Evolutionary conservation across 441 rosid genomes (phyloP), one percentile per base, ranked within the genome.

Genomic region (Pelargonium myrrhifolium): DNA sequence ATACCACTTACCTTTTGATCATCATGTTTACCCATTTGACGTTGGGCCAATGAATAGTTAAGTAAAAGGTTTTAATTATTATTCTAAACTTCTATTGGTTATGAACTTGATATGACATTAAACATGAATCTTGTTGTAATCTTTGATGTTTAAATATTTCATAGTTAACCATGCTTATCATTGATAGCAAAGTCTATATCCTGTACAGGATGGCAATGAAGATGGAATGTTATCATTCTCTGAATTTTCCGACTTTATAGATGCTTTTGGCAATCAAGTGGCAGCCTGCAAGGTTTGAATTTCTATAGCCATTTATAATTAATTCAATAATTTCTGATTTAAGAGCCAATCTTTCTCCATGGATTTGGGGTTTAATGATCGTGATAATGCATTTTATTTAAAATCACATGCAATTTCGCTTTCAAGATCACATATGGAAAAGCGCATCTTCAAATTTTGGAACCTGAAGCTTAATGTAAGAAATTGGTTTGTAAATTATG

Each of bases 141-240:
- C 4, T 56, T 64, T 68, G 15, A 10, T 62, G 69, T 60, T 17
- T 49, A 24, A 53, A 37, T 31, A 49, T 45, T 51, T 51, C 11
- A 15, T 43, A 15, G n/a, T n/a, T n/a, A n/a, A n/a, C n/a, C n/a
- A n/a, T 39, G 60, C 61, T 61, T 35, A 61, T 26, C 51, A 12
- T 63, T 70, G 51, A 69, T 24, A 20, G n/a, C n/a, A n/a, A n/a
- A n/a, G n/a, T n/a, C n/a, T 73, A 45, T 45, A 51, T 59, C 53
- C 45, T 31, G 65, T 26, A 3, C 83, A 93, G 98, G 97, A 93
- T 76, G 84, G 82, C 71, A 74, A 93, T 77, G 86, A 80, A 77
- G 97, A 93, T 86, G 99, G 97, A 63, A 75, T 75, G 65, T 93
- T 93, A 66, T 87, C 99, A 22, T 82, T 87, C 74, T 76, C 89